phyloP scores from a whole-genome alignment of 331 rosid genomes.

The Spiraea crenata region DNA sequence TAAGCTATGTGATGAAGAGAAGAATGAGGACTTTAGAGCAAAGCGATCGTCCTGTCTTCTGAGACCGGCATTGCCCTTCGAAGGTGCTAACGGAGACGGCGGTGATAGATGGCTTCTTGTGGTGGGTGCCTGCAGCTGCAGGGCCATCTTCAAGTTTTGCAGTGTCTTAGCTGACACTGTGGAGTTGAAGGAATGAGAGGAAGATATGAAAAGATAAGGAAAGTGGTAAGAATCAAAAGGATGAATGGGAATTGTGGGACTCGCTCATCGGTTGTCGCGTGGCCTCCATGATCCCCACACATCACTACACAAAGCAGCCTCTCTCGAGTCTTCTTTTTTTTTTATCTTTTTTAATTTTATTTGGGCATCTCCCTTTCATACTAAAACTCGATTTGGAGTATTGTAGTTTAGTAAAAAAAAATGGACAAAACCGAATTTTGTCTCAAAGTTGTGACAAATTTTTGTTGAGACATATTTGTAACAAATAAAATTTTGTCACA shows the following conservation, averaged over 20 bases:
- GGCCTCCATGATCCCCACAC: conserved; percentile 47
- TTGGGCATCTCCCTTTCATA: no score
- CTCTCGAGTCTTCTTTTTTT: conserved; percentile 10
- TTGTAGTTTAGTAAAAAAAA: no score
- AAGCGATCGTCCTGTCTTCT: conserved; percentile 29
- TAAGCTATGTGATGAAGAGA: conserved; percentile 41
- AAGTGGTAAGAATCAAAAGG: neutral
- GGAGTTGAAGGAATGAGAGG: neutral
- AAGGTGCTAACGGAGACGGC: conserved; percentile 28
- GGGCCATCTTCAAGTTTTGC: conserved; percentile 32
- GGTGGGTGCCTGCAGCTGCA: conserved; percentile 46
- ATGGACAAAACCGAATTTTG: no score
- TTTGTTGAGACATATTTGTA: no score
- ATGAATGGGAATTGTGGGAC: conserved; percentile 3
- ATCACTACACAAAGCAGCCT: neutral
- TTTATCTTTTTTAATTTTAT: neutral
- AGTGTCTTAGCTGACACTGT: neutral
- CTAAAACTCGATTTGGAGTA: no score
- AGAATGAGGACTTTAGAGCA: conserved; percentile 46
- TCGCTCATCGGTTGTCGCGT: conserved; percentile 41
- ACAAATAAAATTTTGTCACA: no score
- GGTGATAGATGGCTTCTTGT: conserved; percentile 13
- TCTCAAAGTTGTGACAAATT: no score
- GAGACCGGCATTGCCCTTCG: conserved; percentile 37
- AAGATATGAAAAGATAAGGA: conserved; percentile 30